phyloP scores from a whole-genome alignment of 345 rosid species.

The Rhodamnia argentea region DNA sequence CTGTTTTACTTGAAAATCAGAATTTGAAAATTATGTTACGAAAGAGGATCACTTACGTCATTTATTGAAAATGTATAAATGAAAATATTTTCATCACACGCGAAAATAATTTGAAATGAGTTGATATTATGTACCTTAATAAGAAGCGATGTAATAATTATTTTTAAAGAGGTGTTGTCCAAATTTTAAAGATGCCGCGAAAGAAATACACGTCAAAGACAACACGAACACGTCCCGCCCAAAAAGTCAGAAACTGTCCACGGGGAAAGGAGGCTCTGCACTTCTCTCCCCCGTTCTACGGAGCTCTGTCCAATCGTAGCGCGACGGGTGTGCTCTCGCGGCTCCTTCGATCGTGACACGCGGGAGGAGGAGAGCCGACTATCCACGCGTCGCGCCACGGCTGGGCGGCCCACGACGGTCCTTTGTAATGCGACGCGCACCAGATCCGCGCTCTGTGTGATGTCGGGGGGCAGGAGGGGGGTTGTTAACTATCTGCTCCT shows the following conservation, averaged over 20 bases:
- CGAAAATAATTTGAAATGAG: too few species aligned
- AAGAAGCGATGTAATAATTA: too few species aligned
- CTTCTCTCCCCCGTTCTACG: not conserved
- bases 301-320: not conserved
- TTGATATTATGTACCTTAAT: too few species aligned
- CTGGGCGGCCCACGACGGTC: not conserved
- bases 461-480: not conserved
- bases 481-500: not conserved
- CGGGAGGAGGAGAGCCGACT: too few species aligned
- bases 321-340: not conserved
- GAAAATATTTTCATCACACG: too few species aligned
- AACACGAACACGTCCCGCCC: not conserved
- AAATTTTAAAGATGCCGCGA: too few species aligned
- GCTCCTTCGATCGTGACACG: not conserved
- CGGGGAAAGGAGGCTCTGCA: not conserved
- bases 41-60: too few species aligned
- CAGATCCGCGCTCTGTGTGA: not conserved
- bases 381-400: not conserved
- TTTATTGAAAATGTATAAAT: too few species aligned
- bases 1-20: not conserved
- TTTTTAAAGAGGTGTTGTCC: too few species aligned
- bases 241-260: not conserved
- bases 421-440: not conserved
- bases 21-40: not conserved
- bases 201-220: too few species aligned